Base-by-base conservation (phyloP, 2,329 filamentous ascomycete species). In the Sporothrix pallida region DNA sequence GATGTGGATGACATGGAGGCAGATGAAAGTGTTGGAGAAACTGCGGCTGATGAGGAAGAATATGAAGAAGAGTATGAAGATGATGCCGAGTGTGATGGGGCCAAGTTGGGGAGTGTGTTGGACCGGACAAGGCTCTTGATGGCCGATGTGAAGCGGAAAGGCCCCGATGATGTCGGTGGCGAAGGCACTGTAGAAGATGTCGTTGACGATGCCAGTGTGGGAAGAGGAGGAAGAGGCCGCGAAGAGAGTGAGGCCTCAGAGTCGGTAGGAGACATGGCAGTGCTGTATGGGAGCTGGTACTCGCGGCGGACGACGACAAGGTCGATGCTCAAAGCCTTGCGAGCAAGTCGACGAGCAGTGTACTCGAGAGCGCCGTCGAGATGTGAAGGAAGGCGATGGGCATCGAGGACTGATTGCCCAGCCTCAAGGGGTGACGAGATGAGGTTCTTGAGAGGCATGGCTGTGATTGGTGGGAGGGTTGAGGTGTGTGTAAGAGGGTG, bases 381-480 rank as follows among this genome's bases (percentile, higher is more conserved):
- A 60, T 84, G 83, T n/a, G 84, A 80, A 1, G 89, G 88, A n/a
- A 91, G 83, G 74, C 86, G 85, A 76, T 89, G 85, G 48, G 83
- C 82, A 77, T 90, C 87, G 74, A 90, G 85, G 72, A 91, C 83
- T 23, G 89, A 90, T 58, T 83, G 82, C 20, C 89, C 89, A 42
- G 89, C 89, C 83, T 91, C 89, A 73, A 91, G 84, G 15, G 89
- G 89, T 69, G 88, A 86, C 1, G 89, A 91, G 77, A 91, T 91
- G 73, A 82, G 83, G 72, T 84, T 82, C 81, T 89, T 91, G 78
- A 87, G 83, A 54, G 83, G 78, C 83, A 87, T 75, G 54, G 15
- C 54, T 42, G 62, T 26, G 48, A 20, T 86, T 48, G 44, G 78
- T 71, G 1, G 60, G 52, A n/a, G n/a, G 52, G 12, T 17, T 12